Base-by-base conservation (phyloP, 345 rosid species). In the Firmiana major region DNA sequence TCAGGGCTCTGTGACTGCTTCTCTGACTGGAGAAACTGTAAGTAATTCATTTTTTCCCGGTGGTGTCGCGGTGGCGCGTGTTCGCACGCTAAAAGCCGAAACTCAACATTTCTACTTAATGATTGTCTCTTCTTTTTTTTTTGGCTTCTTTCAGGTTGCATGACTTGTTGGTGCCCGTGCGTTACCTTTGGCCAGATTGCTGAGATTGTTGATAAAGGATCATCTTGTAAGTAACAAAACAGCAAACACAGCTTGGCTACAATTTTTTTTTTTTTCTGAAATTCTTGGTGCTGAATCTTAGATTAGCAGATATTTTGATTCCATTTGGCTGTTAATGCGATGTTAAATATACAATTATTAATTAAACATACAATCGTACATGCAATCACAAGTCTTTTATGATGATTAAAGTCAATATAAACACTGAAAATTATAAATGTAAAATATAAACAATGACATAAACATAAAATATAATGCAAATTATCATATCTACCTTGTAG, bases 141-240 rank as follows among this genome's bases (percentile, higher is more conserved):
- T 43, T 31, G 34, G 48, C n/a, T 51, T 63, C 59, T 63, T 48
- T 40, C 40, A 73, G 78, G 78, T 63, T 78, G 71, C 43, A 69
- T 78, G 1, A 81, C 84, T 16, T 81, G 68, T 63, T 78, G 63
- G 81, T 81, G 84, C 24, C 81, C 84, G 2, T 81, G 84, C 54
- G 51, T 78, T 54, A 78, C 81, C 0, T 81, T 81, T 19, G 81
- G 81, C 3, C 78, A 64, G 34, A 69, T 78, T 19, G 80, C 75
- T 7, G 80, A 78, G 68, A 81, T 81, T 5, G 62, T 74, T 6
- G 78, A 77, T 24, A 70, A 26, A 58, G 83, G 79, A 46, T 74
- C 69, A 15, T 76, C 75, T 5, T 62, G 76, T 75, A 67, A 80
- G 79, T 60, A 69, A 9, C 0, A 1, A 9, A 26, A 0, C 7